Conservation (phyloP, 306 rosid species). For the Hippophae gyantsensis region DNA sequence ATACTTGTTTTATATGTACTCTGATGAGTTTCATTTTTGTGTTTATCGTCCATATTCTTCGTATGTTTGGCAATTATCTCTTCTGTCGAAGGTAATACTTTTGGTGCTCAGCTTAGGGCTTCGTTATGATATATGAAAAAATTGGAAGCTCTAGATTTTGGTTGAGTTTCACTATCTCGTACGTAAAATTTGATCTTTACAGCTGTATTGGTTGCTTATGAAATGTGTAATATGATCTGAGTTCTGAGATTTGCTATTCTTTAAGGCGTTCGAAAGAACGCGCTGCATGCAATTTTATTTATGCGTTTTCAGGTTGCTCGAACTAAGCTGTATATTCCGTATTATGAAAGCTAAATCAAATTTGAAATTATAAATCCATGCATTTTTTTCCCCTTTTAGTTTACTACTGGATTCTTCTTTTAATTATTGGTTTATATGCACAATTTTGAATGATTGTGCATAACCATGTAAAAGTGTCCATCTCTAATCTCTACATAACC, state of each 20-base stretch:
- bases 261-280: constrained; percentile 5
- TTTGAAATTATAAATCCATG: constrained; percentile 7
- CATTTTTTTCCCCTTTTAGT: too few species aligned
- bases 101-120: constrained; percentile 43
- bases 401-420: too few species aligned
- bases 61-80: too few species aligned
- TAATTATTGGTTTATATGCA: too few species aligned
- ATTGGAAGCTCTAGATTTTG: constrained; percentile 3
- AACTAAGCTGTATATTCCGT: constrained; percentile 11
- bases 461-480: too few species aligned
- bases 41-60: neutral
- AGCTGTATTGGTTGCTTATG: too few species aligned
- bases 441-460: too few species aligned
- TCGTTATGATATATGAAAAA: constrained; percentile 1
- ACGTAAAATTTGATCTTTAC: constrained; percentile 1
- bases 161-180: constrained; percentile 8
- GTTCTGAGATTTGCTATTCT: constrained; percentile 12
- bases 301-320: neutral
- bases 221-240: constrained; percentile 7
- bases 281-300: constrained; percentile 1
- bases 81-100: constrained; percentile 10
- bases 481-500: too few species aligned
- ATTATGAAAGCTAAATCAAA: constrained; percentile 11
- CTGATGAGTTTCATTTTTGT: neutral
- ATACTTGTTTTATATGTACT: neutral